Evolutionary conservation across 495 filamentous ascomycete genomes (phyloP).

Genomic region (Xanthoparmelia taractica): DNA sequence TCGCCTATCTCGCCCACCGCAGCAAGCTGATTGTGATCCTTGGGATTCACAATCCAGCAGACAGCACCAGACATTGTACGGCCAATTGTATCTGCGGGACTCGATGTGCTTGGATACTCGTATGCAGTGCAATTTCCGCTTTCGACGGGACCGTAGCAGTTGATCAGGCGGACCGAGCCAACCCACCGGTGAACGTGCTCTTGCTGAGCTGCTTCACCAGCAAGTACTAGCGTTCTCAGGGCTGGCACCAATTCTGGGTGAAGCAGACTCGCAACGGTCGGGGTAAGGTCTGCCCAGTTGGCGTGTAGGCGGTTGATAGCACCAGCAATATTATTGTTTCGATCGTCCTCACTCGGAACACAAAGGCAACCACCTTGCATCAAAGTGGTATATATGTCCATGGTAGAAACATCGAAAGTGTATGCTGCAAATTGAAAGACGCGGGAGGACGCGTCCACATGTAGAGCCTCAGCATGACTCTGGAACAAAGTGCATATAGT

Average conservation of each 20-base stretch:
- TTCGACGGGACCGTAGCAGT: conserved; percentile 52
- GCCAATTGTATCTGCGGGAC: conserved; percentile 16
- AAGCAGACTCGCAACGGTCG: conserved; percentile 45
- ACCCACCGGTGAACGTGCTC: conserved; percentile 39
- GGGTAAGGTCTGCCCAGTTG: conserved; percentile 35
- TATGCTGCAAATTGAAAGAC: conserved; percentile 63
- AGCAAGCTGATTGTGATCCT: conserved; percentile 30
- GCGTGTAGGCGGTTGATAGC: conserved; percentile 21
- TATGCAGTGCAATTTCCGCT: conserved; percentile 29
- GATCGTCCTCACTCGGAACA: conserved; percentile 52
- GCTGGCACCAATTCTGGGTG: conserved; percentile 36
- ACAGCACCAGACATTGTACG: conserved; percentile 19
- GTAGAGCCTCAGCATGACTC: conserved; percentile 28
- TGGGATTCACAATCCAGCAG: conserved; percentile 33
- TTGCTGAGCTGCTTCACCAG: conserved; percentile 32
- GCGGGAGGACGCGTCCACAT: conserved; percentile 43
- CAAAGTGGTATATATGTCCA: conserved; percentile 59
- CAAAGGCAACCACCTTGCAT: conserved; percentile 58
- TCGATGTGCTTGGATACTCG: neutral
- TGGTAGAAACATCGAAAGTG: conserved; percentile 59
- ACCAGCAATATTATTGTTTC: conserved; percentile 27
- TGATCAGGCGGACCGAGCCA: conserved; percentile 38
- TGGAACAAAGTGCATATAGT: conserved; percentile 18
- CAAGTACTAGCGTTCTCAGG: conserved; percentile 36
- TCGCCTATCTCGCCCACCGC: conserved; percentile 37